phyloP scores from a whole-genome alignment of 2,329 filamentous ascomycete genomes.

The Penicillium olsonii region DNA sequence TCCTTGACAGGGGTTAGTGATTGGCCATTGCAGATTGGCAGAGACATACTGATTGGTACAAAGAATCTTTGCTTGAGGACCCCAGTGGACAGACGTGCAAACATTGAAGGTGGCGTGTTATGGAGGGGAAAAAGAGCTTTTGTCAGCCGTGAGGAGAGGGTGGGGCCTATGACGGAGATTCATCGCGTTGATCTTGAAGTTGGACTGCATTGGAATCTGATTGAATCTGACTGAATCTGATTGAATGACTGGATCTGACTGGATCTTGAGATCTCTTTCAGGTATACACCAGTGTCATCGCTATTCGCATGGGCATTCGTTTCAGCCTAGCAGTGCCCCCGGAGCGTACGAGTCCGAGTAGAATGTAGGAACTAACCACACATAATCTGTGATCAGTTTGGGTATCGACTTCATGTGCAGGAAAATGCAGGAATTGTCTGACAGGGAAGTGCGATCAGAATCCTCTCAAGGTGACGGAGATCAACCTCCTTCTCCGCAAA shows the following conservation, averaged over 20 bases:
- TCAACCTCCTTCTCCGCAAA: too few relatives aligned
- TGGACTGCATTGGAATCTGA: too few relatives aligned
- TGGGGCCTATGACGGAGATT: conserved; percentile 16
- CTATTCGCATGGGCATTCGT: too few relatives aligned
- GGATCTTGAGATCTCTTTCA: too few relatives aligned
- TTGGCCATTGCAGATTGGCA: conserved; percentile 7
- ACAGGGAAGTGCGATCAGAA: too few relatives aligned
- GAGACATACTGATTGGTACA: conserved; percentile 17
- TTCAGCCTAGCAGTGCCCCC: too few relatives aligned
- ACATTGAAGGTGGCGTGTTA: conserved; percentile 21
- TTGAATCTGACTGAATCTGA: background rate
- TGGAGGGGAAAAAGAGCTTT: conserved; percentile 12
- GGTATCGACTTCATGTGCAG: background rate
- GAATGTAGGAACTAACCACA: too few relatives aligned
- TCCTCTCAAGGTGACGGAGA: too few relatives aligned
- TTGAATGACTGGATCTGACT: too few relatives aligned
- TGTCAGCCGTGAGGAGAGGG: conserved; percentile 19
- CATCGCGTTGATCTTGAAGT: background rate
- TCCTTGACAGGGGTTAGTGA: conserved; percentile 26
- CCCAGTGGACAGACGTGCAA: conserved; percentile 25
- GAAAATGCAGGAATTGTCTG: background rate
- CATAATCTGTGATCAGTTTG: too few relatives aligned
- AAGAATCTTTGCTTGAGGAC: conserved; percentile 22
- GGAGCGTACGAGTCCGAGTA: too few relatives aligned
- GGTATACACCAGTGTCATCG: too few relatives aligned